These are phyloP conservation scores for Entomortierella chlamydospora DNA, from an alignment of 192 early-diverging fungal genomes.

Conservation along the genomic window DNA sequence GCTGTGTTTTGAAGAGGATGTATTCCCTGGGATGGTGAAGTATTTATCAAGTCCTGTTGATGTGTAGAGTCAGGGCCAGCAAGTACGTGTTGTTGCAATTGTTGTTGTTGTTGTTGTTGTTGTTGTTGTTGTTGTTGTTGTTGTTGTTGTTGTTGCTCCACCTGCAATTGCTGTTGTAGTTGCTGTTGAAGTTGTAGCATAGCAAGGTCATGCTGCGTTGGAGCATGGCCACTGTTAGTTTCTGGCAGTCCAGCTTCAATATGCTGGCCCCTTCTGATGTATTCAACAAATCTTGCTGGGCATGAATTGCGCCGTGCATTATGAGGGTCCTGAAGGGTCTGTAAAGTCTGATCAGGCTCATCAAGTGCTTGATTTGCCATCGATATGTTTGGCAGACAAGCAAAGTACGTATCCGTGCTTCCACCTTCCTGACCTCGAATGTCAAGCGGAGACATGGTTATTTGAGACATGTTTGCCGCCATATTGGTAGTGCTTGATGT, in stretches of 20 bases:
- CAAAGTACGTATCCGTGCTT: not conserved
- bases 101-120: not conserved
- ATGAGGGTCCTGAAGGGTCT: not conserved
- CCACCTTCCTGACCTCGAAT: not conserved
- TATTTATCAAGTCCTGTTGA: not conserved
- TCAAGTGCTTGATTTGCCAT: not conserved
- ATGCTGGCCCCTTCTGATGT: conserved; percentile 9
- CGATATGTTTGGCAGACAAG: too few relatives aligned
- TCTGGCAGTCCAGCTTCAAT: not conserved
- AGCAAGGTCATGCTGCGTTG: conserved; percentile 1
- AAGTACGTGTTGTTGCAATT: not conserved
- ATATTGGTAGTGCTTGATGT: not conserved
- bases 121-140: not conserved
- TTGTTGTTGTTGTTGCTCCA: not conserved
- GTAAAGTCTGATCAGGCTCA: not conserved
- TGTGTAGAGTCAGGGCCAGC: not conserved
- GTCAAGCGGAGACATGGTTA: not conserved
- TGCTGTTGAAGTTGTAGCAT: conserved; percentile 20
- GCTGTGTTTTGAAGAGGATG: not conserved
- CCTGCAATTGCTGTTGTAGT: not conserved
- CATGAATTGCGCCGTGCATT: conserved; percentile 30
- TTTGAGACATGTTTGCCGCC: not conserved
- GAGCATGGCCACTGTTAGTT: not conserved
- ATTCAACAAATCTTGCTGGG: conserved; percentile 21
- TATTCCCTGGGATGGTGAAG: not conserved